Base-by-base conservation (phyloP, 176 grass and related monocot species). In the Bolboschoenus planiculmis region DNA sequence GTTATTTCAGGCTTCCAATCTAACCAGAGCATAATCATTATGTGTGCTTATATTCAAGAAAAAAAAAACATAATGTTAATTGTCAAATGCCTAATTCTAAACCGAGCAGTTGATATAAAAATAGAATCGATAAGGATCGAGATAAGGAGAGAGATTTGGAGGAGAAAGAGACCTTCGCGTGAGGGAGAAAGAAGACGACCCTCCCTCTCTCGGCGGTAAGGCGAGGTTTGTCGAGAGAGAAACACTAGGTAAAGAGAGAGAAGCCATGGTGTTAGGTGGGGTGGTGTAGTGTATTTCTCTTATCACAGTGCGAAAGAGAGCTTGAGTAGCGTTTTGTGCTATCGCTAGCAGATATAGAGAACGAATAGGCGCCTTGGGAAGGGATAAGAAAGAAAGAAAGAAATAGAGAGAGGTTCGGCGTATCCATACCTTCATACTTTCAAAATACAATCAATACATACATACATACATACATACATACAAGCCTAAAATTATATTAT, bases 91-190 rank as follows among this genome's bases (percentile, higher is more conserved):
- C 16, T 13, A 48, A 15, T 48, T 75, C 8, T 77, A 77, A 50
- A 50, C 43, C 15, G 46, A 77, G 72, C 40, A 77, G 1, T 77
- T 29, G 5, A 43, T 36, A 20, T n/a, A 56, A 79, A 79, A 55
- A 18, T n/a, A n/a, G n/a, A n/a, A n/a, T n/a, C n/a, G n/a, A n/a
- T n/a, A n/a, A n/a, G n/a, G n/a, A 54, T 16, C 16, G 3, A 37
- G 10, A 56, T 36, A 79, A 50, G 20, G 76, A 57, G 42, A n/a
- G 42, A 51, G 48, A 78, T 3, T 29, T 1, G 2, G 48, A 1
- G 23, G 24, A 78, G 42, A 54, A 50, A 78, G 23, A 80, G 35
- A 80, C 79, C 79, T 81, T 64, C 79, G 56, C 0, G 55, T 30
- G 56, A 81, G 56, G 57, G 29, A 36, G 24, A 81, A 81, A 63